A percentile compares a stretch with the other conserved stretches of the same genome.
Conservation (phyloP, 176 grass and related monocot genomes). For the Aegilops umbellulata region DNA sequence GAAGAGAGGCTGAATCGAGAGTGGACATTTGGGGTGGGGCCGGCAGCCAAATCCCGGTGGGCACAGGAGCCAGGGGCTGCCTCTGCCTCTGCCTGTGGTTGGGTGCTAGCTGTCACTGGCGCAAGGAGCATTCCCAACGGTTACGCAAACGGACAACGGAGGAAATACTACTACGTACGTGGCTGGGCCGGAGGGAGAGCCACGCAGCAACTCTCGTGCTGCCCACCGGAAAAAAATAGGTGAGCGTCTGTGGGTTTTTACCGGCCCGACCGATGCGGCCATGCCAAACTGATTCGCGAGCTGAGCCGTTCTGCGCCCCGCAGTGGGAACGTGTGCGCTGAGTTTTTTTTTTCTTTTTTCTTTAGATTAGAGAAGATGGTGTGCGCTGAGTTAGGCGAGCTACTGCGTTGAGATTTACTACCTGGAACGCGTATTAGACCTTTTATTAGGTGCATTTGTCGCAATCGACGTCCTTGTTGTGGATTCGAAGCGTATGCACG, state of each 20-base stretch:
- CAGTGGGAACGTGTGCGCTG: background rate
- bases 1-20: background rate
- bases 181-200: background rate
- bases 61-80: background rate
- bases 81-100: conserved; percentile 27
- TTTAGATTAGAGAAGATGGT: background rate
- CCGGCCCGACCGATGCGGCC: no score
- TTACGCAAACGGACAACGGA: background rate
- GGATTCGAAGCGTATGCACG: background rate
- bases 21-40: background rate
- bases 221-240: no score
- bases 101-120: conserved; percentile 37
- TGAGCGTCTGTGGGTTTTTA: background rate
- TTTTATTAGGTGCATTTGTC: background rate
- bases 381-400: background rate
- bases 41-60: conserved; percentile 19
- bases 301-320: no score
- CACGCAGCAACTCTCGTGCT: background rate
- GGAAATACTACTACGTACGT: background rate
- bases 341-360: no score
- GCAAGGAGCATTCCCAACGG: conserved; percentile 34
- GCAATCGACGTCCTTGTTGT: background rate
- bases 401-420: background rate
- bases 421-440: background rate
- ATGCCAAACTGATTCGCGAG: background rate